phyloP scores from a whole-genome alignment of 768 basidiomycete genomes.

The Termitomyces heimii region DNA sequence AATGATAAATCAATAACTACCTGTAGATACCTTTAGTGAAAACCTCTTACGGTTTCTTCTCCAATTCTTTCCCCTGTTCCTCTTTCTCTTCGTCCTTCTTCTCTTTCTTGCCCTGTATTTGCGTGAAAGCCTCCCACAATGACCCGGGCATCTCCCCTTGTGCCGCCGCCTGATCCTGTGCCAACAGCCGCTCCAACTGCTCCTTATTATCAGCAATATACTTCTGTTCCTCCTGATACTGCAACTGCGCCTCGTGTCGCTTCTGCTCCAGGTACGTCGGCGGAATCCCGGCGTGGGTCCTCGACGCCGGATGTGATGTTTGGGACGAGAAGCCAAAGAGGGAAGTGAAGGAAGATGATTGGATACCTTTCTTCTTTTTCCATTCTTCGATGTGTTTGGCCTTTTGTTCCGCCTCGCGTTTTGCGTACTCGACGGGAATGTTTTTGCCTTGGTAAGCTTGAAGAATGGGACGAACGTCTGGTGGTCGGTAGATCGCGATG shows the following conservation, averaged over 20 bases:
- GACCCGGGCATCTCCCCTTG: conserved; percentile 38
- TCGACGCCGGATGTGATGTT: conserved; percentile 6
- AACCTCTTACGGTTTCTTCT: not conserved
- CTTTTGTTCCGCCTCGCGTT: conserved; percentile 82
- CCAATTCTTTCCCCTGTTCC: not conserved
- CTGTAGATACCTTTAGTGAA: not conserved
- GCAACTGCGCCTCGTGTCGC: conserved; percentile 43
- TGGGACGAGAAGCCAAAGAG: conserved; percentile 29
- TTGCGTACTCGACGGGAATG: conserved; percentile 84
- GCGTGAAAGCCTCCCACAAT: conserved; percentile 42
- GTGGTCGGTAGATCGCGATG: conserved; percentile 84
- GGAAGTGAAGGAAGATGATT: conserved; percentile 28
- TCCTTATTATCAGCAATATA: conserved; percentile 40
- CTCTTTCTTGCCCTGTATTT: conserved; percentile 13
- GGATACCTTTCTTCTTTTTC: conserved; percentile 43
- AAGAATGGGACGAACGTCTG: conserved; percentile 85
- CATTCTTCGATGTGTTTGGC: conserved; percentile 75
- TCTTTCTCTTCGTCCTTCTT: not conserved
- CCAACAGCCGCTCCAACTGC: conserved; percentile 34
- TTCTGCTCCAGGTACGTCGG: conserved; percentile 50
- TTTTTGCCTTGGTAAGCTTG: conserved; percentile 83
- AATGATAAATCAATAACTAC: not conserved
- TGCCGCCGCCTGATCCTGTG: conserved; percentile 28
- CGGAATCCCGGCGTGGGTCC: conserved; percentile 26
- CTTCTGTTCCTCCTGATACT: conserved; percentile 44